Evolutionary conservation across 108 stramenopile genomes (phyloP).

Genomic region (Nitzschia sp.): DNA sequence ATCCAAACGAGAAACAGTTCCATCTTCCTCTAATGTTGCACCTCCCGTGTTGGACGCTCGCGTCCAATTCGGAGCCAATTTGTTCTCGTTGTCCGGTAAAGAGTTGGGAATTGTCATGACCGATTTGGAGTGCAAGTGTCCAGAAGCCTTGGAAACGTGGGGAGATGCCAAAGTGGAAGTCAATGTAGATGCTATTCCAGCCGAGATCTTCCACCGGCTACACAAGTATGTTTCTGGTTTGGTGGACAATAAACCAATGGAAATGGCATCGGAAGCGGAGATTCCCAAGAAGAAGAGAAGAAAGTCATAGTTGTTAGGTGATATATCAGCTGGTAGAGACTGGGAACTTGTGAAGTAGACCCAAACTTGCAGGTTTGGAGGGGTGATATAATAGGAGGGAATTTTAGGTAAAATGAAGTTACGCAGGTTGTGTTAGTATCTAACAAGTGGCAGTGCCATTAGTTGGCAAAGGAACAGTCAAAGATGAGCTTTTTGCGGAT

Average conservation of each 20-base stretch:
- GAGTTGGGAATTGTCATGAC: slow-evolving; percentile 84
- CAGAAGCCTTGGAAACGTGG: slow-evolving; percentile 71
- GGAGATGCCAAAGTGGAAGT: slow-evolving; percentile 73
- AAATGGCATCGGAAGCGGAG: neutral
- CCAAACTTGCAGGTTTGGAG: too few relatives aligned
- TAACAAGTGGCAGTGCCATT: too few relatives aligned
- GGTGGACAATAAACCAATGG: slow-evolving; percentile 8
- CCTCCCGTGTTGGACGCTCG: slow-evolving; percentile 67
- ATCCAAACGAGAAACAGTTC: neutral
- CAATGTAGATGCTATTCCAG: slow-evolving; percentile 82
- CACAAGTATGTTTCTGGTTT: slow-evolving; percentile 51
- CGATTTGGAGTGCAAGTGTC: slow-evolving; percentile 81
- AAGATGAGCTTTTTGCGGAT: slow-evolving; percentile 32
- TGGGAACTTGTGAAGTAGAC: neutral
- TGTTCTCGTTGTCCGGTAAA: slow-evolving; percentile 80
- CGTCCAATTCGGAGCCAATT: slow-evolving; percentile 70
- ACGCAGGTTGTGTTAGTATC: too few relatives aligned
- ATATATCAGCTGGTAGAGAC: neutral
- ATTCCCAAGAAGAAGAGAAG: slow-evolving; percentile 29
- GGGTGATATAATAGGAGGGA: too few relatives aligned
- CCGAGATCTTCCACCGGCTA: slow-evolving; percentile 74
- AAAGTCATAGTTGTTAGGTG: slow-evolving; percentile 3
- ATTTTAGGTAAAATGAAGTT: too few relatives aligned
- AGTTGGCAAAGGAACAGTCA: slow-evolving; percentile 11
- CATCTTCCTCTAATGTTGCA: neutral